Evolutionary conservation across 2,329 filamentous ascomycete species (phyloP).

Genomic region (Monilinia vaccinii-corymbosi): DNA sequence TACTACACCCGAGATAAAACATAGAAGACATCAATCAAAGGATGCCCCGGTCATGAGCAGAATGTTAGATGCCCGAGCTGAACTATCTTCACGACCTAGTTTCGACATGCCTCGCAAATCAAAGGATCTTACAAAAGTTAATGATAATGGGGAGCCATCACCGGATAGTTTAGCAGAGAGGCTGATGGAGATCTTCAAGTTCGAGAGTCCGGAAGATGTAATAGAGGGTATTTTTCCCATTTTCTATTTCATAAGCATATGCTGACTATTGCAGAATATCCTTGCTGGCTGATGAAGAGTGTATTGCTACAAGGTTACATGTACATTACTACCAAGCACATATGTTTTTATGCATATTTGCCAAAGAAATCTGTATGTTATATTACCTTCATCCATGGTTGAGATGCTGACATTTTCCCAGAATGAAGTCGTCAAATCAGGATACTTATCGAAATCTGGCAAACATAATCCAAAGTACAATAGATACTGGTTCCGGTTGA

Average conservation of each 20-base stretch:
- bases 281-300: conserved; percentile 87
- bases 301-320: conserved; percentile 89
- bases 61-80: conserved; percentile 64
- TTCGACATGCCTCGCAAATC: conserved; percentile 39
- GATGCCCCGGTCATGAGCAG: conserved; percentile 66
- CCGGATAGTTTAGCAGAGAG: conserved; percentile 57
- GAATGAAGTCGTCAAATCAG: conserved; percentile 72
- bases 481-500: conserved; percentile 87
- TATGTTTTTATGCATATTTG: conserved; percentile 97
- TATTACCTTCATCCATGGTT: not conserved
- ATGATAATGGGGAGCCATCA: conserved; percentile 30
- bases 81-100: conserved; percentile 50
- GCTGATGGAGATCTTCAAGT: conserved; percentile 77
- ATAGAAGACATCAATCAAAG: conserved; percentile 33
- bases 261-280: conserved; percentile 56
- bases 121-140: conserved; percentile 15
- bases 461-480: conserved; percentile 80
- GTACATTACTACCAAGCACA: conserved; percentile 87
- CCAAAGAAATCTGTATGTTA: conserved; percentile 72
- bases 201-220: conserved; percentile 73
- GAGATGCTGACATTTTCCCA: conserved; percentile 33
- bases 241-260: not conserved
- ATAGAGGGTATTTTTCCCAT: conserved; percentile 50
- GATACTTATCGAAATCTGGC: conserved; percentile 80
- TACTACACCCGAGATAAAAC: conserved; percentile 22